Conservation (phyloP, 805 yeast species). For the Starmerella etchellsii region DNA sequence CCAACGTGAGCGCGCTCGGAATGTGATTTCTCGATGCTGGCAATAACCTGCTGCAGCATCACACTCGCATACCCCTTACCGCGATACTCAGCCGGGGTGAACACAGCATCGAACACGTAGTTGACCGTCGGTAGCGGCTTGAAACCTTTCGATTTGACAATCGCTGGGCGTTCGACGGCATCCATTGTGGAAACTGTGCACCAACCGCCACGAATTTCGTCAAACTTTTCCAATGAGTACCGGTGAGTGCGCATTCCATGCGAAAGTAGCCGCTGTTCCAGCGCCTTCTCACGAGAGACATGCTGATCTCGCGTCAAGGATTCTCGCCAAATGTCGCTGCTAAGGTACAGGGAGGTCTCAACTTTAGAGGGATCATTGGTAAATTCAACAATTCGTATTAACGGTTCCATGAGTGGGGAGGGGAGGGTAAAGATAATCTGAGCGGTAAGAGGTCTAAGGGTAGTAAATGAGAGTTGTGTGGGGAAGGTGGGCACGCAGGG, state of each 20-base stretch:
- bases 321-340: conserved; percentile 23
- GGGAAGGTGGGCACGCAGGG: too few relatives aligned
- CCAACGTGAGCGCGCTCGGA: conserved; percentile 1
- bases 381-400: conserved; percentile 13
- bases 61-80: conserved; percentile 42
- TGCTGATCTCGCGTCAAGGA: conserved; percentile 21
- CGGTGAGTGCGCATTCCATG: conserved; percentile 18
- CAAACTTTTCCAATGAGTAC: conserved; percentile 22
- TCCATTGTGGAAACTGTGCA: conserved; percentile 32
- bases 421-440: too few relatives aligned
- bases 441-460: too few relatives aligned
- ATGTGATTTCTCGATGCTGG: conserved; percentile 16
- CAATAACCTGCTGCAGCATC: conserved; percentile 31
- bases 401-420: background rate
- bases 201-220: conserved; percentile 25
- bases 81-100: conserved; percentile 37
- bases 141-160: conserved; percentile 18
- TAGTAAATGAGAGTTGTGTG: too few relatives aligned
- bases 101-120: conserved; percentile 44
- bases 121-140: conserved; percentile 16
- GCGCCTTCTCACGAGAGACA: conserved; percentile 20
- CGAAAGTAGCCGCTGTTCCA: conserved; percentile 9
- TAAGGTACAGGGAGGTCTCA: conserved; percentile 2
- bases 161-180: conserved; percentile 30
- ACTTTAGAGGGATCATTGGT: conserved; percentile 6